Conservation (phyloP, 805 yeast genomes). For the Starmerella stellata region DNA sequence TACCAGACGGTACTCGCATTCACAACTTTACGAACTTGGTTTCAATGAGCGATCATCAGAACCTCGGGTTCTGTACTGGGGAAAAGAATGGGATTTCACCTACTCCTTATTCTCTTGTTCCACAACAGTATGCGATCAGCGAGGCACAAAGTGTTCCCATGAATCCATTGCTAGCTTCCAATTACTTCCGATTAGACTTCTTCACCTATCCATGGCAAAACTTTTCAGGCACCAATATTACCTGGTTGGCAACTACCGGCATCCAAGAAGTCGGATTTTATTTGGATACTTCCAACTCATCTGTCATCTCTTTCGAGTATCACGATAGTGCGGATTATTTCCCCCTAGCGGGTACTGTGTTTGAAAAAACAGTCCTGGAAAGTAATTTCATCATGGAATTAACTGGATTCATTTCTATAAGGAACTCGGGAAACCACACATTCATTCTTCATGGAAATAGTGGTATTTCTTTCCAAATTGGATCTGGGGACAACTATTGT, state of each 20-base stretch:
- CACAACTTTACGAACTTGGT: not conserved
- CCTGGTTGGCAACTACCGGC: not conserved
- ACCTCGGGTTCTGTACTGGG: not conserved
- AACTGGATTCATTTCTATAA: not conserved
- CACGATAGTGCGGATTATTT: not conserved
- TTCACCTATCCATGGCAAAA: not conserved
- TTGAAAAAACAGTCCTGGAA: not conserved
- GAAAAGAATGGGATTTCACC: not conserved
- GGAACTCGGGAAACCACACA: not conserved
- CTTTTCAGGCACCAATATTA: not conserved
- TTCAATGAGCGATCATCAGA: not conserved
- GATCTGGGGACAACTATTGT: not conserved
- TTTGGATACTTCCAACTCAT: not conserved
- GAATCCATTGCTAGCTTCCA: not conserved
- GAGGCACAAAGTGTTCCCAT: not conserved
- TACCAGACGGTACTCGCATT: not conserved
- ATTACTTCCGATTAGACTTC: not conserved
- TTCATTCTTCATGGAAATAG: not conserved
- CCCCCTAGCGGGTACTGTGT: not conserved
- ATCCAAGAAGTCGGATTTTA: not conserved
- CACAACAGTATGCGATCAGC: not conserved
- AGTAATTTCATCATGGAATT: not conserved
- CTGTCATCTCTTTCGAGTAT: not conserved
- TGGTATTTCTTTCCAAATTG: not conserved
- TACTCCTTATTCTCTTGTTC: not conserved